Percentiles rank a stretch among this genome's conserved stretches.
These are phyloP conservation scores for Narthecium ossifragum DNA, from an alignment of 106 monocot species.

Conservation along the genomic window DNA sequence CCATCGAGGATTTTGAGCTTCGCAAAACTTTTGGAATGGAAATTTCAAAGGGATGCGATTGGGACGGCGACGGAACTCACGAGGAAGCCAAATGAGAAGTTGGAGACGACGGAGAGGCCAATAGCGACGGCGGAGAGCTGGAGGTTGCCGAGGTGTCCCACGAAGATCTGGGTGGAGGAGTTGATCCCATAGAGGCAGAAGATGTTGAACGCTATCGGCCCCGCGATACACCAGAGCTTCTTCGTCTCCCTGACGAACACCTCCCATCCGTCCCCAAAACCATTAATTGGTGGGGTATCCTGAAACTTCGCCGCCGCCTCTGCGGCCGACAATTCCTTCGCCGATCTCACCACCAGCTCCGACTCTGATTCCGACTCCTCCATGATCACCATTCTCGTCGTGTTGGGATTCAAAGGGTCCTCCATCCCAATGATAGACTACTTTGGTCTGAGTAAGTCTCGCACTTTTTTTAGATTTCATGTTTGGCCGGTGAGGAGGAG, in stretches of 20 bases:
- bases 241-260: constrained; percentile 47
- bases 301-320: not conserved
- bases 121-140: constrained; percentile 80
- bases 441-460: too few species aligned
- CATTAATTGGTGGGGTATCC: constrained; percentile 25
- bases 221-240: constrained; percentile 62
- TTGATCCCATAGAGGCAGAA: constrained; percentile 71
- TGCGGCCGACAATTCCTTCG: too few species aligned
- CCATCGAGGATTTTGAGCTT: too few species aligned
- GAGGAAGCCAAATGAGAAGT: constrained; percentile 84
- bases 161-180: constrained; percentile 72
- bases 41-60: not conserved
- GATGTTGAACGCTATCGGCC: constrained; percentile 66
- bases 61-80: constrained; percentile 16
- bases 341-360: too few species aligned
- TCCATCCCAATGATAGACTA: too few species aligned
- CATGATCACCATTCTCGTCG: too few species aligned
- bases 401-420: too few species aligned
- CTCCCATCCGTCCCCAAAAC: constrained; percentile 20
- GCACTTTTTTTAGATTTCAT: too few species aligned
- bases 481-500: too few species aligned
- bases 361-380: too few species aligned
- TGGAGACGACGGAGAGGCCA: constrained; percentile 65
- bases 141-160: constrained; percentile 78
- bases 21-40: not conserved